These are phyloP conservation scores for Ceriops decandra DNA, from an alignment of 345 rosid genomes.

Conservation along the genomic window DNA sequence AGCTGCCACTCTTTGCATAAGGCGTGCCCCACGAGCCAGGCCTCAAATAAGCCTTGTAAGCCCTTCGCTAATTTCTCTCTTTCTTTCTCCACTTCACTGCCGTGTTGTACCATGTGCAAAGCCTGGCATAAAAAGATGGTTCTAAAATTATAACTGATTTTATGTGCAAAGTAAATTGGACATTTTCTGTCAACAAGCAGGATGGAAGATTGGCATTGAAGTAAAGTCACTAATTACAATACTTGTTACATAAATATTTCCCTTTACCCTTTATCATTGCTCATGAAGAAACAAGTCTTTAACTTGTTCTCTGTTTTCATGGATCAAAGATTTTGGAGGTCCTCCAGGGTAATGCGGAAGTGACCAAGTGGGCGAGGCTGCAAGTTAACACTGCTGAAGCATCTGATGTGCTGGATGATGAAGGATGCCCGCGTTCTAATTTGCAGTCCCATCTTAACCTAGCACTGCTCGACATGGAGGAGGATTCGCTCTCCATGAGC, in stretches of 20 bases:
- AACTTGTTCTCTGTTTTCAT: not conserved
- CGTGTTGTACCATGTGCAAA: not conserved
- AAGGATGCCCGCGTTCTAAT: constrained; percentile 9
- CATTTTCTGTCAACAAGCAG: not conserved
- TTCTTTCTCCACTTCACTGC: not conserved
- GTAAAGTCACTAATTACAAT: not conserved
- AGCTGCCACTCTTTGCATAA: constrained; percentile 30
- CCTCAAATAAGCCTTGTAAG: constrained; percentile 31
- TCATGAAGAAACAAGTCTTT: not conserved
- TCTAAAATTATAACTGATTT: not conserved
- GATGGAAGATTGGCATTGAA: not conserved
- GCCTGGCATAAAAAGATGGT: not conserved
- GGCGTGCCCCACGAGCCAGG: constrained; percentile 23
- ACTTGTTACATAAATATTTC: no score
- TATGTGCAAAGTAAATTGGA: not conserved
- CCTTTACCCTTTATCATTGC: no score
- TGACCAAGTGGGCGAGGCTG: constrained; percentile 26
- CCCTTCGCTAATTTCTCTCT: not conserved
- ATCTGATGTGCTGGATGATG: constrained; percentile 18
- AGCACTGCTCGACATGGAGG: constrained; percentile 32
- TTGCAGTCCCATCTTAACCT: constrained; percentile 28
- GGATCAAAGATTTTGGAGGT: constrained; percentile 21
- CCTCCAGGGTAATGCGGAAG: constrained; percentile 28
- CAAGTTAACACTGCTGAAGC: constrained; percentile 17
- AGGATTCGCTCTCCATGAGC: constrained; percentile 29